phyloP scores from a whole-genome alignment of 805 yeast species.

The Candida silvicultrix region DNA sequence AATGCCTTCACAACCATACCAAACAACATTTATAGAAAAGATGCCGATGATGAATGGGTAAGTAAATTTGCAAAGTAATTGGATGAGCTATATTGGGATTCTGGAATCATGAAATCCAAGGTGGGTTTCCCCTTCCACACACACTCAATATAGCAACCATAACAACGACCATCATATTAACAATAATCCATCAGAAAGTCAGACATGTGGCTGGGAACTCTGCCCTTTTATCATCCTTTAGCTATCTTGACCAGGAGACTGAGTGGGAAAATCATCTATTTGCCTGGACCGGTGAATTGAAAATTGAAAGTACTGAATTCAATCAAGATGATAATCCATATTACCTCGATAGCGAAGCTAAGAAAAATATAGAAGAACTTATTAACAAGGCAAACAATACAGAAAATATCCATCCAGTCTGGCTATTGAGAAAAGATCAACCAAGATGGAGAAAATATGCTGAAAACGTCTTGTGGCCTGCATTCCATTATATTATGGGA shows the following conservation, averaged over 20 bases:
- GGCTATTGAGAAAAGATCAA: conserved; percentile 79
- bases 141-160: not conserved
- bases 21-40: conserved; percentile 44
- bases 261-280: conserved; percentile 85
- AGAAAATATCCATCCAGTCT: conserved; percentile 71
- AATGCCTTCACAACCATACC: conserved; percentile 67
- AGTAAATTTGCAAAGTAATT: not conserved
- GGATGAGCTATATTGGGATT: no score
- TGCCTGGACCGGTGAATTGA: conserved; percentile 94
- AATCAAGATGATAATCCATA: conserved; percentile 46
- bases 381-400: conserved; percentile 41
- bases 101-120: no score
- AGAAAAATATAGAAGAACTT: conserved; percentile 39
- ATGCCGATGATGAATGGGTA: conserved; percentile 25
- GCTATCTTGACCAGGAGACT: conserved; percentile 54
- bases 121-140: no score
- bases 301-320: conserved; percentile 7
- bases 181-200: conserved; percentile 37
- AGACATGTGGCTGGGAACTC: conserved; percentile 74
- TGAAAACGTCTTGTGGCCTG: conserved; percentile 89
- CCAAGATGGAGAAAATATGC: conserved; percentile 85
- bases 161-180: not conserved
- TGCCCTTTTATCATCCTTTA: conserved; percentile 73
- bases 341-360: conserved; percentile 51
- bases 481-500: conserved; percentile 86